Evolutionary conservation across 1,284 basidiomycete genomes (phyloP).

Genomic region (Sphagnurus paluster): DNA sequence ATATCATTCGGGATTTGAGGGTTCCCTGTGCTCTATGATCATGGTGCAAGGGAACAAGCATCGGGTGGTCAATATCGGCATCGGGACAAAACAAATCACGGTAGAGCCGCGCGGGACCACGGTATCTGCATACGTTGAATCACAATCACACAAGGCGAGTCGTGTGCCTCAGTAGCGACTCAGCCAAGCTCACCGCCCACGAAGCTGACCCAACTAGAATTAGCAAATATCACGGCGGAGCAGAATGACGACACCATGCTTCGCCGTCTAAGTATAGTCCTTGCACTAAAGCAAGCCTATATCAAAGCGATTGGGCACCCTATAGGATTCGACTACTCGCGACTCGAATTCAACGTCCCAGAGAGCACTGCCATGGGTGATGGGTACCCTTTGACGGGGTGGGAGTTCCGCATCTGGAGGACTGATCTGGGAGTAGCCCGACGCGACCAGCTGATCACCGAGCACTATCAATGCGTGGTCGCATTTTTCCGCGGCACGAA

Average conservation of each 20-base stretch:
- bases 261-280: slow-evolving; percentile 70
- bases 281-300: slow-evolving; percentile 76
- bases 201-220: slow-evolving; percentile 65
- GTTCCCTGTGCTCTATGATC: slow-evolving; percentile 74
- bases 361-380: slow-evolving; percentile 62
- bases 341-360: slow-evolving; percentile 76
- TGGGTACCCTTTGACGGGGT: slow-evolving; percentile 64
- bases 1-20: slow-evolving; percentile 69
- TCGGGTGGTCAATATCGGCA: slow-evolving; percentile 75
- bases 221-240: slow-evolving; percentile 49
- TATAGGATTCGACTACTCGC: slow-evolving; percentile 74
- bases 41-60: slow-evolving; percentile 76
- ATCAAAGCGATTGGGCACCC: slow-evolving; percentile 80
- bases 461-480: slow-evolving; percentile 71
- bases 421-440: slow-evolving; percentile 68
- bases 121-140: slow-evolving; percentile 64
- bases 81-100: slow-evolving; percentile 67
- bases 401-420: slow-evolving; percentile 81
- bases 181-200: slow-evolving; percentile 4
- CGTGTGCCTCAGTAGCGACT: not conserved
- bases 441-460: slow-evolving; percentile 51
- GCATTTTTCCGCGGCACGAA: slow-evolving; percentile 71
- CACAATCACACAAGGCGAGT: slow-evolving; percentile 70
- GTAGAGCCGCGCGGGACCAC: slow-evolving; percentile 58
- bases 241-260: slow-evolving; percentile 62